phyloP scores from a whole-genome alignment of 2,329 filamentous ascomycete genomes.

The Parastagonospora nodorum region DNA sequence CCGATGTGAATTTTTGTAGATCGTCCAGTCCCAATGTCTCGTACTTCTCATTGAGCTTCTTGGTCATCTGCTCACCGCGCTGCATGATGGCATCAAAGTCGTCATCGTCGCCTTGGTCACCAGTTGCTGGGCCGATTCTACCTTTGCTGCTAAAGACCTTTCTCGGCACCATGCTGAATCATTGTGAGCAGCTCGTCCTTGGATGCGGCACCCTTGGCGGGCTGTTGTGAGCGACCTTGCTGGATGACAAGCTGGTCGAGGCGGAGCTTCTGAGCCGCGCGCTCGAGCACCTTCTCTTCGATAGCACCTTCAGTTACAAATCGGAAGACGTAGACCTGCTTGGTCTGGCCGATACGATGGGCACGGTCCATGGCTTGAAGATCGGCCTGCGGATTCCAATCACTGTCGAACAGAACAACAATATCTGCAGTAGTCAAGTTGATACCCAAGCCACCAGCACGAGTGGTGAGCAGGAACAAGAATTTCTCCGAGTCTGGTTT shows the following conservation, averaged over 20 bases:
- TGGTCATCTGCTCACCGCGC: conserved; percentile 86
- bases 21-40: conserved; percentile 97
- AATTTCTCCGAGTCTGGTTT: conserved; percentile 87
- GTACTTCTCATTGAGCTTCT: conserved; percentile 89
- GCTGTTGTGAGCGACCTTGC: conserved; percentile 90
- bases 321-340: conserved; percentile 94
- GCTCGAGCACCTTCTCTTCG: conserved; percentile 96
- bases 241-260: conserved; percentile 98
- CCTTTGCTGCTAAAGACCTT: conserved; percentile 83
- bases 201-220: conserved; percentile 86
- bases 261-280: conserved; percentile 93
- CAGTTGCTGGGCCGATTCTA: conserved; percentile 63
- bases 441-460: conserved; percentile 94
- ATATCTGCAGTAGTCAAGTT: conserved; percentile 95
- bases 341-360: conserved; percentile 97
- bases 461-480: conserved; percentile 90
- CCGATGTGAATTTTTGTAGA: conserved; percentile 94
- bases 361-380: conserved; percentile 98
- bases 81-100: conserved; percentile 89
- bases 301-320: conserved; percentile 98
- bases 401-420: conserved; percentile 94
- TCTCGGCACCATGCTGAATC: conserved; percentile 98
- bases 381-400: conserved; percentile 99
- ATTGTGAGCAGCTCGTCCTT: conserved; percentile 96
- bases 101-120: conserved; percentile 74